Conservation (phyloP, 163 green algal genomes). For the Chlamydomonas reinhardtii region DNA sequence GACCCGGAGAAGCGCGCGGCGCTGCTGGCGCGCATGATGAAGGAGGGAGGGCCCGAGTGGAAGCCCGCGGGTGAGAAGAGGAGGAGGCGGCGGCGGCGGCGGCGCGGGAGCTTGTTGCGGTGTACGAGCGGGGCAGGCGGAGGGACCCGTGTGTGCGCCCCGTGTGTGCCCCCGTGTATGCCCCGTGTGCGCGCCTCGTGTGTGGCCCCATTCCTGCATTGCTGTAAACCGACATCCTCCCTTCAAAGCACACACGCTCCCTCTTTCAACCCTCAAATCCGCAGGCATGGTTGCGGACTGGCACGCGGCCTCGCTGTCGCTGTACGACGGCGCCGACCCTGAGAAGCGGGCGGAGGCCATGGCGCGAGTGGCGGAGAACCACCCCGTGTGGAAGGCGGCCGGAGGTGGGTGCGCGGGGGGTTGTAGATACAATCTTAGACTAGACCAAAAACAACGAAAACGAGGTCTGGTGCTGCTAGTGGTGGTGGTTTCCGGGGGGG, state of each 20-base stretch:
- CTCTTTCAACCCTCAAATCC: no score
- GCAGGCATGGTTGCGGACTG: constrained; percentile 17
- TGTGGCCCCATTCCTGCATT: background rate
- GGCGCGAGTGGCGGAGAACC: constrained; percentile 26
- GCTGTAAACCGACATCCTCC: no score
- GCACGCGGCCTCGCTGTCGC: constrained; percentile 16
- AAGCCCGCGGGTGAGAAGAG: constrained; percentile 13
- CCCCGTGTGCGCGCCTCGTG: no score
- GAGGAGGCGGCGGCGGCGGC: no score
- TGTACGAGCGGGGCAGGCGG: no score
- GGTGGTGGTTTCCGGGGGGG: no score
- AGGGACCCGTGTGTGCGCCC: no score
- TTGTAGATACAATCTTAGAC: no score
- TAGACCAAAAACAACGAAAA: no score
- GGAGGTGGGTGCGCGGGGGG: constrained; percentile 8
- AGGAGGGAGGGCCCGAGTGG: constrained; percentile 7
- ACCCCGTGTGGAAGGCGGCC: constrained; percentile 11
- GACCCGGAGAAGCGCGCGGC: constrained; percentile 27
- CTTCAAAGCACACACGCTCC: no score
- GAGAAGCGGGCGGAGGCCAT: constrained; percentile 26
- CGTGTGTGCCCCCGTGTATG: background rate
- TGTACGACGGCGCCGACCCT: constrained; percentile 30
- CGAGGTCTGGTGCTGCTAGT: no score
- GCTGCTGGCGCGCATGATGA: constrained; percentile 31
- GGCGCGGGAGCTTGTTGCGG: no score